These are phyloP conservation scores for Solanum rostratum DNA, from an alignment of 257 asterid species.

Conservation along the genomic window DNA sequence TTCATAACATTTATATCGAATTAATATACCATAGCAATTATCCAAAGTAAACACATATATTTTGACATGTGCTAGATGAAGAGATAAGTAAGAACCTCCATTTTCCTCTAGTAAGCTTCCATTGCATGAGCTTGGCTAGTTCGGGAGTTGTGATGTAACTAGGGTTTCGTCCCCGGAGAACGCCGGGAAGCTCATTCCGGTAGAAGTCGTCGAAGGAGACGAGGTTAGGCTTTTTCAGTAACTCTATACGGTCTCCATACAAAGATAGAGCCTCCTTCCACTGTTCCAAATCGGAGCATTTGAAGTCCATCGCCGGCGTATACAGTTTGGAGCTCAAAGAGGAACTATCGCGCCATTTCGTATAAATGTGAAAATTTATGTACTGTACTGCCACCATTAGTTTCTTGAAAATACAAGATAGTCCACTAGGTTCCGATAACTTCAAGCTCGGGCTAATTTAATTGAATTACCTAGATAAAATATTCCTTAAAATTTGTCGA, in stretches of 20 bases:
- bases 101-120: conserved; percentile 89
- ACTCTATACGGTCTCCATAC: conserved; percentile 29
- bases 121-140: conserved; percentile 66
- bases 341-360: background rate
- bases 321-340: background rate
- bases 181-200: conserved; percentile 51
- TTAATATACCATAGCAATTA: background rate
- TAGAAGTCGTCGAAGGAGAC: conserved; percentile 63
- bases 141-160: conserved; percentile 47
- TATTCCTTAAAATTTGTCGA: too few relatives aligned
- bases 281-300: conserved; percentile 25
- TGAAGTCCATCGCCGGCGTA: conserved; percentile 29
- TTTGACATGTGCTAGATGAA: background rate
- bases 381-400: background rate
- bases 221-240: conserved; percentile 53
- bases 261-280: conserved; percentile 57
- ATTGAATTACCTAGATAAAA: too few relatives aligned
- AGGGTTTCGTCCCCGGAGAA: conserved; percentile 59
- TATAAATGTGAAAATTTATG: background rate
- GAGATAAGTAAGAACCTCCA: conserved; percentile 24
- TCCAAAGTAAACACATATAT: background rate
- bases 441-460: background rate
- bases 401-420: background rate
- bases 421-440: background rate
- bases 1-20: background rate